These are phyloP conservation scores for Boletus reticuloceps DNA, from an alignment of 768 basidiomycete genomes.

Conservation along the genomic window DNA sequence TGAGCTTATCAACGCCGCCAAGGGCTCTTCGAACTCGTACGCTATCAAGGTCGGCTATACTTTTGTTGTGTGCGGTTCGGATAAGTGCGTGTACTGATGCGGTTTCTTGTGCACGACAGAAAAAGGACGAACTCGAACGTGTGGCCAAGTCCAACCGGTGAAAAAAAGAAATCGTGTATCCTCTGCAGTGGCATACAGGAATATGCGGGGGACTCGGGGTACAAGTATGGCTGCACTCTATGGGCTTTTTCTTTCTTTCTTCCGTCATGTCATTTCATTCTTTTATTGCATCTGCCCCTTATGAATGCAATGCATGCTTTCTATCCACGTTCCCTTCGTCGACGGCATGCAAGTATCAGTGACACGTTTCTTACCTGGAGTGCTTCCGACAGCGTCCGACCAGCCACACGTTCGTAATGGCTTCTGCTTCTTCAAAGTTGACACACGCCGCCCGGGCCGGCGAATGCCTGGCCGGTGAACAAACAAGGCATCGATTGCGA, in stretches of 20 bases:
- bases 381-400: neutral
- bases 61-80: neutral
- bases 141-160: constrained; percentile 99
- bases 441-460: neutral
- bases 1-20: constrained; percentile 99
- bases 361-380: constrained; percentile 4
- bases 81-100: constrained; percentile 1
- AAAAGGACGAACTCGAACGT: constrained; percentile 99
- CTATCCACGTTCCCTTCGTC: constrained; percentile 17
- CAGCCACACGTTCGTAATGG: neutral
- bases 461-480: neutral
- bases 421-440: neutral
- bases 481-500: neutral
- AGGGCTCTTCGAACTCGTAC: constrained; percentile 99
- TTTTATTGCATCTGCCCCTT: constrained; percentile 11
- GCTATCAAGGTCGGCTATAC: constrained; percentile 82
- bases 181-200: neutral
- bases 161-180: constrained; percentile 45
- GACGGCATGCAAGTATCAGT: constrained; percentile 8
- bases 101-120: constrained; percentile 42
- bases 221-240: constrained; percentile 23
- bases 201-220: constrained; percentile 8
- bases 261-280: constrained; percentile 1
- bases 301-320: constrained; percentile 29
- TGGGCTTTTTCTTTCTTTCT: constrained; percentile 19